Base-by-base conservation (phyloP, 1,284 basidiomycete genomes). In the Apiotrichum porosum region DNA sequence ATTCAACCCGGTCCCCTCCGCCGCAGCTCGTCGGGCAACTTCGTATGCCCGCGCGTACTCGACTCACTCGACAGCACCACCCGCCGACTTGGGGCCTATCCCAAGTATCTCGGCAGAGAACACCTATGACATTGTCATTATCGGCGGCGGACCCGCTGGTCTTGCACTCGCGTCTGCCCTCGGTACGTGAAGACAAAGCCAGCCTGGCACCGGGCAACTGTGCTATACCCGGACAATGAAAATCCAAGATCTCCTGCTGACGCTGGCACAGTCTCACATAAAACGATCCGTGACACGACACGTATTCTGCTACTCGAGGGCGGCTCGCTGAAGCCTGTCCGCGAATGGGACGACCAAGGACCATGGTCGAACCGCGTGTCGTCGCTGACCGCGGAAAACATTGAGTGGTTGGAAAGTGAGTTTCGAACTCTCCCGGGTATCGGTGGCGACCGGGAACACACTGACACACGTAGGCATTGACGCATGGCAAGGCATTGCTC, bases 141-240 rank as follows among this genome's bases (percentile, higher is more conserved):
- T 97, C 31, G 94, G 94, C 14, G 94, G 91, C 37, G 93, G 93
- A 1, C 91, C 91, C 18, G 90, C 83, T 1, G 94, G 94, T 14
- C 79, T 98, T 22, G 88, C 92, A 5, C 76, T 98, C 23, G 91
- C 91, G 1, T 84, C 83, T 65, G 88, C 90, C 21, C 78, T 98
- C 18, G 81, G 92, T 91, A 62, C 58, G 79, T n/a, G n/a, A n/a
- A n/a, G n/a, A n/a, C n/a, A n/a, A n/a, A n/a, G n/a, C n/a, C n/a
- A n/a, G n/a, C n/a, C n/a, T n/a, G n/a, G n/a, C n/a, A n/a, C n/a
- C n/a, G n/a, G n/a, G n/a, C n/a, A n/a, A n/a, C n/a, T n/a, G n/a
- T n/a, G n/a, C n/a, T n/a, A n/a, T n/a, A n/a, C n/a, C n/a, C n/a
- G n/a, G n/a, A n/a, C n/a, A n/a, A n/a, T n/a, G n/a, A 33, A 26